Percentiles rank a stretch among this genome's conserved stretches.
Evolutionary conservation across 2,329 filamentous ascomycete genomes (phyloP).

Genomic region (Sporothrix schenckii): DNA sequence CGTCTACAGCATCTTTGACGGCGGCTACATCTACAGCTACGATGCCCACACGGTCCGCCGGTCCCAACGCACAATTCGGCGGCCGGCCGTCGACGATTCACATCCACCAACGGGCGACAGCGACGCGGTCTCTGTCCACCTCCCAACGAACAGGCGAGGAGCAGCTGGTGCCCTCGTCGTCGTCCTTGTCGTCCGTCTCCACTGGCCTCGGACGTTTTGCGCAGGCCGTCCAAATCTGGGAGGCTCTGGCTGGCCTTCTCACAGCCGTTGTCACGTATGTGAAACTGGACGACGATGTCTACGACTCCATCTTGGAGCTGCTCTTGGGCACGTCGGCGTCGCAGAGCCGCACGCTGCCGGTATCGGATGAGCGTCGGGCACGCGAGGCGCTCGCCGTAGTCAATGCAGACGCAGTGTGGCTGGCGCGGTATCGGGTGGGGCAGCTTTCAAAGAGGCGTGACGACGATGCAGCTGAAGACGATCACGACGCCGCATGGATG

Average conservation of each 20-base stretch:
- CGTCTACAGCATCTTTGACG: constrained; percentile 24
- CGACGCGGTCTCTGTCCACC: neutral
- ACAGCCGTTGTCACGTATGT: constrained; percentile 65
- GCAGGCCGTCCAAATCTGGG: constrained; percentile 66
- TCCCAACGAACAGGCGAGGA: neutral
- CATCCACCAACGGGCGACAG: constrained; percentile 19
- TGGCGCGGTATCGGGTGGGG: constrained; percentile 52
- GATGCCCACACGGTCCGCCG: neutral
- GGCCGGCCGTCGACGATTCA: constrained; percentile 28
- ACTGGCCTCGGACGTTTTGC: constrained; percentile 59
- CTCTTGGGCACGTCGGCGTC: constrained; percentile 55
- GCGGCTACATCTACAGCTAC: neutral
- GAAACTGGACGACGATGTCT: constrained; percentile 66
- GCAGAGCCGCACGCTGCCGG: constrained; percentile 40
- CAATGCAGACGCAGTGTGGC: constrained; percentile 78
- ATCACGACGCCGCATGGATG: neutral
- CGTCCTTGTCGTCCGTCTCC: constrained; percentile 26
- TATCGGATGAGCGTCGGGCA: constrained; percentile 53
- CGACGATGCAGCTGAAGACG: neutral
- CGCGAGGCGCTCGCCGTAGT: constrained; percentile 62
- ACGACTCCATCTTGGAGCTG: constrained; percentile 70
- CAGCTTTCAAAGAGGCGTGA: constrained; percentile 43
- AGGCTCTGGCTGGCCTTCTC: constrained; percentile 62
- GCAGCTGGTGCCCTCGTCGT: constrained; percentile 6
- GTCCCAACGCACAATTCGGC: neutral